A percentile compares a stretch with the other conserved stretches of the same genome.
Evolutionary conservation across 2,329 filamentous ascomycete species (phyloP).

Genomic region (Coleophoma eucalyptorum): DNA sequence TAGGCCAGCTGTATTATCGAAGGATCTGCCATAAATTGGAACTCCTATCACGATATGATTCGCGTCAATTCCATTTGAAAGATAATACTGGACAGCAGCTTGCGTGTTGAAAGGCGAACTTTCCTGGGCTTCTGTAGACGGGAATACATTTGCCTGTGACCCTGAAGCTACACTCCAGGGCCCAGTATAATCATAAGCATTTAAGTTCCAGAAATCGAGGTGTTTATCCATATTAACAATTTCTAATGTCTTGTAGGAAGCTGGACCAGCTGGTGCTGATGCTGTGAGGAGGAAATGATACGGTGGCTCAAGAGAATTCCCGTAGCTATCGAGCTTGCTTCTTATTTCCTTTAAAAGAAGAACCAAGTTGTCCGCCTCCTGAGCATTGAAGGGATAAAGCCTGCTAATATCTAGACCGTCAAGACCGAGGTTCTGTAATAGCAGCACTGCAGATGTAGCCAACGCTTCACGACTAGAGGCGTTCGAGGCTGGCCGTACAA

Average conservation of each 20-base stretch:
- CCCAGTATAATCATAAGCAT: slow-evolving; percentile 62
- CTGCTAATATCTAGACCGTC: too few relatives aligned
- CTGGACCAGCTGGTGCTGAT: not conserved
- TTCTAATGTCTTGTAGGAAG: slow-evolving; percentile 55
- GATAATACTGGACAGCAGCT: slow-evolving; percentile 61
- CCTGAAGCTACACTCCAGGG: slow-evolving; percentile 20
- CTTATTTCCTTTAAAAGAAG: too few relatives aligned
- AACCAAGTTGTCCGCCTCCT: too few relatives aligned
- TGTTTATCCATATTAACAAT: slow-evolving; percentile 56
- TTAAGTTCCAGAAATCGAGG: slow-evolving; percentile 64
- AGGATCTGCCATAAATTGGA: not conserved
- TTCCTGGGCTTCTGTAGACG: slow-evolving; percentile 43
- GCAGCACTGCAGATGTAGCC: too few relatives aligned
- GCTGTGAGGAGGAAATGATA: too few relatives aligned
- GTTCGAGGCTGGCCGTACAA: too few relatives aligned
- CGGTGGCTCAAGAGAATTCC: too few relatives aligned
- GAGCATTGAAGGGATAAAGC: too few relatives aligned
- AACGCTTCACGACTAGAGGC: too few relatives aligned
- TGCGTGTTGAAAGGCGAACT: slow-evolving; percentile 68
- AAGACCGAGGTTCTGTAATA: too few relatives aligned
- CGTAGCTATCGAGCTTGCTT: too few relatives aligned
- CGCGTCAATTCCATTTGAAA: slow-evolving; percentile 47
- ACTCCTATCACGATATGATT: not conserved
- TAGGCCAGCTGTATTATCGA: not conserved
- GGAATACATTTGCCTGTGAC: slow-evolving; percentile 68